A percentile compares a stretch with the other conserved stretches of the same genome.
These are phyloP conservation scores for Phytophthora litchii DNA, from an alignment of 352 stramenopile genomes.

Conservation along the genomic window DNA sequence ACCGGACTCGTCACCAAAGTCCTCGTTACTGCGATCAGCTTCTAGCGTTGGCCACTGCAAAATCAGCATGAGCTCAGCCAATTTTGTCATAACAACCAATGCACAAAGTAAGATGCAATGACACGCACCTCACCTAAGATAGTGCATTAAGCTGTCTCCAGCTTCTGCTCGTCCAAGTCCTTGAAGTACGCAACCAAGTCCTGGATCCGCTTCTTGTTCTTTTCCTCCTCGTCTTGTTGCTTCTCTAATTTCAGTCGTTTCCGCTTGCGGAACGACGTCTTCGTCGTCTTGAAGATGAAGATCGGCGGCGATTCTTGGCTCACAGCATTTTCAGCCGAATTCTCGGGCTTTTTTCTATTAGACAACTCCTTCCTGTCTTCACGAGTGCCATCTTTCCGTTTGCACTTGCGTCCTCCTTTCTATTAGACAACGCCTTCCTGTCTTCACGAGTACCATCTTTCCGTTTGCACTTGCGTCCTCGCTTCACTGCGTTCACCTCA, in stretches of 20 bases:
- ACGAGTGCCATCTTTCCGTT: conserved; percentile 9
- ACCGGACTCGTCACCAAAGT: conserved; percentile 71
- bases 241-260: conserved; percentile 46
- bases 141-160: conserved; percentile 47
- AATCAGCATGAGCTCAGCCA: conserved; percentile 29
- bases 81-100: conserved; percentile 14
- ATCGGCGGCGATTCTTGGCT: conserved; percentile 56
- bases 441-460: conserved; percentile 1
- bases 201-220: conserved; percentile 55
- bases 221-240: conserved; percentile 39
- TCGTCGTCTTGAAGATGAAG: conserved; percentile 56
- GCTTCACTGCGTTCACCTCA: conserved; percentile 21
- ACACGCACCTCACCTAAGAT: conserved; percentile 1
- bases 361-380: conserved; percentile 15
- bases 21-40: conserved; percentile 79
- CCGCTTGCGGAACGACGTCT: conserved; percentile 53
- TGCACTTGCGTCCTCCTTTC: conserved; percentile 29
- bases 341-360: conserved; percentile 21
- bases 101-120: background rate
- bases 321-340: background rate
- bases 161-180: conserved; percentile 55
- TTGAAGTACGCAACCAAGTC: conserved; percentile 72
- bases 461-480: conserved; percentile 24
- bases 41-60: conserved; percentile 43
- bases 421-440: conserved; percentile 22